Evolutionary conservation across 257 asterid species (phyloP).

Genomic region (Jacaranda mimosifolia): DNA sequence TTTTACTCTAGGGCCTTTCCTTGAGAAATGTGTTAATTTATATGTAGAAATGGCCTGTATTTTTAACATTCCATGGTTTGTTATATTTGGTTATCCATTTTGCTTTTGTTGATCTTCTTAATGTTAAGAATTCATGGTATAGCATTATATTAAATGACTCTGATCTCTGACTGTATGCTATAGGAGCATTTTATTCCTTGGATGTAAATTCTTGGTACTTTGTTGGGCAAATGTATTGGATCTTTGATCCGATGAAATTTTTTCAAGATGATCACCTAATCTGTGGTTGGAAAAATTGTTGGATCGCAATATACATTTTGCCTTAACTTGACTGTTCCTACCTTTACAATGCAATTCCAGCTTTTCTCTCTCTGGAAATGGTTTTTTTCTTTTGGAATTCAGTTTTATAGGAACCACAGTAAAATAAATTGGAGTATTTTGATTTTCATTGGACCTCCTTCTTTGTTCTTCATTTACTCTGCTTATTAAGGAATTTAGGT

Average conservation of each 20-base stretch:
- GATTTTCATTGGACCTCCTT: neutral
- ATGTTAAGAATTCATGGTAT: no score
- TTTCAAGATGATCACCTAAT: conserved; percentile 10
- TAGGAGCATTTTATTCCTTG: neutral
- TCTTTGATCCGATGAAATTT: neutral
- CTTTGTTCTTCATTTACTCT: conserved; percentile 1
- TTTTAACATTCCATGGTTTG: neutral
- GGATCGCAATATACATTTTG: no score
- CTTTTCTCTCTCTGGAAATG: conserved; percentile 2
- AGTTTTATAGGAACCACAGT: neutral
- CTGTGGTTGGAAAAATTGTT: neutral
- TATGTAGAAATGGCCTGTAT: neutral
- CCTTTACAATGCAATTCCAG: neutral
- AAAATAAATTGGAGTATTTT: neutral
- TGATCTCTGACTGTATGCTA: neutral
- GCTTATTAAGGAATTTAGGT: conserved; percentile 16
- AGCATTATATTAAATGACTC: neutral
- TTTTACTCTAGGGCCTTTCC: neutral
- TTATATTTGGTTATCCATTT: neutral
- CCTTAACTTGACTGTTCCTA: neutral
- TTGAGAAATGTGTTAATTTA: neutral
- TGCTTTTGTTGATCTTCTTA: neutral
- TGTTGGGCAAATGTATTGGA: neutral
- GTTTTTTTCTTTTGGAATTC: neutral
- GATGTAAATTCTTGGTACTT: neutral